Evolutionary conservation across 208 protist genomes (phyloP), one percentile per base, ranked within the genome.

Genomic region (Acanthamoeba lenticulata): DNA sequence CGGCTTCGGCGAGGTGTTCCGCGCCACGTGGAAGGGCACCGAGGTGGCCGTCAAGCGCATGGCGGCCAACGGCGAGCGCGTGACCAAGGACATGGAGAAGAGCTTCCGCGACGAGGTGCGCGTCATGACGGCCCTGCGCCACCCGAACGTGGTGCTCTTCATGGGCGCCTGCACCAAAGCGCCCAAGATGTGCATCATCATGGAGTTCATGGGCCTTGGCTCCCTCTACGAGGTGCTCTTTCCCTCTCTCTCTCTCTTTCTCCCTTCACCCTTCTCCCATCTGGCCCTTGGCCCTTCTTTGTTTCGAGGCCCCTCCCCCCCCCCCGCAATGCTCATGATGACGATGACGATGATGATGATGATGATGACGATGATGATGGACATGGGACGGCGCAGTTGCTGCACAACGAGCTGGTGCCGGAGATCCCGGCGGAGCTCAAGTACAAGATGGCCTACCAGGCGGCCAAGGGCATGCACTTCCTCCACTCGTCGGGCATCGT

Each of bases 111-210:
- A 57, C 17, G 52, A 57, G 52, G 94, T 96, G 29, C 90, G 62
- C 2, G 95, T 96, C 9, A 90, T 96, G 49, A 95, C 49, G 15
- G 17, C 94, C 38, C n/a, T 96, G 24, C 2, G 79, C 24, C 95
- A 96, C 29, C 95, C 95, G 38, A 96, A 96, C 81, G 55, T 96
- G 15, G 94, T 95, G 24, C 92, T 96, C 6, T 96, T 96, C 74
- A 96, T 96, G 49, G 95, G 95, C 17, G 95, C 85, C 7, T 96
- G 90, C 45, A 52, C 81, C 29, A 88, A 45, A 17, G 44, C 36
- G 19, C 29, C 29, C 27, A 45, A 88, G 19, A 88, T 88, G 79
- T 45, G 42, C 79, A 88, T 88, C 29, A 36, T 88, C 40, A 88
- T 45, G 42, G 79, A 88, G 29, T 40, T n/a, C 79, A 57, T 57